Base-by-base conservation (phyloP, 179 eudicot species). In the Beta corolliflora region DNA sequence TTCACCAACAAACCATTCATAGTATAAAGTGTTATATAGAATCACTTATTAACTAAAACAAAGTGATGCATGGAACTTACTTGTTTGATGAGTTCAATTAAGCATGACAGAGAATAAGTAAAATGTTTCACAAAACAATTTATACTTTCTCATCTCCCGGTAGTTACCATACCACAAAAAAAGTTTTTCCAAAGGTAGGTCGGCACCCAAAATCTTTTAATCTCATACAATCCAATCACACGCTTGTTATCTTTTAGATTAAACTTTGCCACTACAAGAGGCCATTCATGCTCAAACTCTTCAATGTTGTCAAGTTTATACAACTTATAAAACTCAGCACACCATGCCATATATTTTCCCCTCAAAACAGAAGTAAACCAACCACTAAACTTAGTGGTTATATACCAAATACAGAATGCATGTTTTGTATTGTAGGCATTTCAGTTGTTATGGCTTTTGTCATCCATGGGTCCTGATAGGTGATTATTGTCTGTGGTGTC, bases 381-480 rank as follows among this genome's bases (percentile, higher is more conserved):
- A 41, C 80, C 66, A 60, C 83, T 78, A 64, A 85, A 79, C 25
- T 85, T 85, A 5, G 75, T 4, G 25, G 80, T 81, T n/a, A 83
- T 78, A 52, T 84, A 80, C 77, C 84, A 84, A 25, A 84, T 78
- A 25, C 81, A 77, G 77, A 71, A 77, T 6, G 73, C 58, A 68
- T 81, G 77, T 21, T 78, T 74, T 8, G 81, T n/a, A n/a, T 72
- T 5, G 41, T 14, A 41, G 82, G 80, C 80, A 81, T 81, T 18
- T 77, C 77, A 13, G 0, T 53, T 44, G 53, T 29, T 50, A 85
- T 79, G 0, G 82, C 73, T 79, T 63, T 15, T 50, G 81, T 79
- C 71, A 81, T 73, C 84, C 84, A 81, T 46, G 72, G 82, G 50
- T 81, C 80, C 69, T 81, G 65, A 81, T 81, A 71, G 29, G 77